Evolutionary conservation across 805 yeast species (phyloP), one percentile per base, ranked within the genome.

Genomic region (Zygoascus flipseniorum): DNA sequence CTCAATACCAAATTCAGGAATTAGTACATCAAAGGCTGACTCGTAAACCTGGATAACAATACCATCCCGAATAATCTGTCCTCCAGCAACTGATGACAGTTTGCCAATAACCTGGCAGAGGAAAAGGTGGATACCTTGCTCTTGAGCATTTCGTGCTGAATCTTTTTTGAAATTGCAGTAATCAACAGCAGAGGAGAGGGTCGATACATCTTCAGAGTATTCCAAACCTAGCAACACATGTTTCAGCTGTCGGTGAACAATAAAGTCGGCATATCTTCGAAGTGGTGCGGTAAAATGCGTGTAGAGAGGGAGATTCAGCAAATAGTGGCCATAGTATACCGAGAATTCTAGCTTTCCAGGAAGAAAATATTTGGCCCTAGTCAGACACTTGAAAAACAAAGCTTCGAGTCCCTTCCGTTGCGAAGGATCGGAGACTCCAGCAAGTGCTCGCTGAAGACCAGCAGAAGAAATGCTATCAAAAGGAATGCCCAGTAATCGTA

Each of bases 91-190:
- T 58, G 80, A 73, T 23, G 81, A 72, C 78, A 87, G 79, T 43
- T 81, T 86, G 65, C 85, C 86, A 55, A 90, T 84, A 0, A 89
- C 85, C 67, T 89, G 95, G 54, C 92, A 86, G 47, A 90, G 73
- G 52, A 85, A 73, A 58, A 93, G 75, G 67, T 93, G 99, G 52
- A 90, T 81, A 13, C 96, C 92, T 69, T 93, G 99, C 60, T 88
- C 95, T 70, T 92, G 98, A 1, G 97, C 97, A 56, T 80, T 80
- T 58, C 82, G 82, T 1, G 98, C 93, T 68, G 97, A 90, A 64
- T 92, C 98, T 66, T 89, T 88, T 69, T 90, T 89, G 76, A 92
- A 93, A 62, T 89, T 89, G 70, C 97, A 92, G 67, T 89, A 90
- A 63, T 92, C 97, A 10, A 96, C 85, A 32, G 87, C 79, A 62